Percentiles rank a stretch among this genome's conserved stretches.
These are phyloP conservation scores for Plasmodium relictum DNA, from an alignment of 169 alveolate species.

Conservation along the genomic window DNA sequence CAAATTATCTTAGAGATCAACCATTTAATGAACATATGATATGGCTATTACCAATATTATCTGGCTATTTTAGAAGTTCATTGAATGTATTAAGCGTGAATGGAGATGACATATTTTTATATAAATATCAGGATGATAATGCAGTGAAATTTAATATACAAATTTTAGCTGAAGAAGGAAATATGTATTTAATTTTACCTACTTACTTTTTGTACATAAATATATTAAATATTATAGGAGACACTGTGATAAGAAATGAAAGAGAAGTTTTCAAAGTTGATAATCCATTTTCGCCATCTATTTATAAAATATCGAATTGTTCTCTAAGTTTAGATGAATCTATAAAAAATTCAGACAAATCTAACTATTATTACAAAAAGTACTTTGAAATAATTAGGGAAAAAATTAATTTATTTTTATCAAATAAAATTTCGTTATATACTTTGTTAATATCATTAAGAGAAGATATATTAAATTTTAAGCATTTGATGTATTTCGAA, in stretches of 20 bases:
- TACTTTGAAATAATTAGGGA: slow-evolving; percentile 55
- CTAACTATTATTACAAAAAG: slow-evolving; percentile 33
- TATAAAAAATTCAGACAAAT: slow-evolving; percentile 13
- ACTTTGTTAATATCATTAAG: slow-evolving; percentile 49
- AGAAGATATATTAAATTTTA: slow-evolving; percentile 71
- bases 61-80: slow-evolving; percentile 52
- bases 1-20: slow-evolving; percentile 18
- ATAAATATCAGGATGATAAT: slow-evolving; percentile 54
- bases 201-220: slow-evolving; percentile 64
- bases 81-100: slow-evolving; percentile 30
- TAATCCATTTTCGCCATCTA: slow-evolving; percentile 5
- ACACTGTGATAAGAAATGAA: slow-evolving; percentile 44
- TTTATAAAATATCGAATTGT: neutral
- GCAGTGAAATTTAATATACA: slow-evolving; percentile 62
- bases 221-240: slow-evolving; percentile 31
- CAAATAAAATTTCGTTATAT: slow-evolving; percentile 45
- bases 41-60: slow-evolving; percentile 69
- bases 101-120: slow-evolving; percentile 28
- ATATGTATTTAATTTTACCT: slow-evolving; percentile 58
- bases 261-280: slow-evolving; percentile 7
- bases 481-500: slow-evolving; percentile 54
- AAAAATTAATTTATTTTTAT: slow-evolving; percentile 29
- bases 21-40: slow-evolving; percentile 70
- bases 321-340: slow-evolving; percentile 13
- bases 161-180: slow-evolving; percentile 43